Conservation (phyloP, 352 stramenopile species). For the Plasmopara halstedii region DNA sequence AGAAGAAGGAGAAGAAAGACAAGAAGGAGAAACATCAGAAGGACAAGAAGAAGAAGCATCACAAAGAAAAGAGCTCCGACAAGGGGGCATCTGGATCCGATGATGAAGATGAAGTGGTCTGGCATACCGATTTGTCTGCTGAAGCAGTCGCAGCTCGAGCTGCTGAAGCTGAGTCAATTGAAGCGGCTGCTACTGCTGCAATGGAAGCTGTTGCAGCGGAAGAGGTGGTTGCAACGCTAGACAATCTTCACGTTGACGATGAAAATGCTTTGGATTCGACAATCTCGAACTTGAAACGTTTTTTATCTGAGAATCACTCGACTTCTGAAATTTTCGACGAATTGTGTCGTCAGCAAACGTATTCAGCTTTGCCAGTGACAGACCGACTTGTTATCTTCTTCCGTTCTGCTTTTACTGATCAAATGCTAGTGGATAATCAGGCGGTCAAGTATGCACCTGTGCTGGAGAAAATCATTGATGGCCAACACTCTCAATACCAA, state of each 20-base stretch:
- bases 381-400: slow-evolving; percentile 94
- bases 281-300: slow-evolving; percentile 58
- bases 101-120: slow-evolving; percentile 66
- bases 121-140: slow-evolving; percentile 80
- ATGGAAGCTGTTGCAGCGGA: slow-evolving; percentile 52
- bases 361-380: slow-evolving; percentile 83
- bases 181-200: slow-evolving; percentile 61
- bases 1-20: slow-evolving; percentile 70
- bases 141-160: slow-evolving; percentile 76
- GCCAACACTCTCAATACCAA: slow-evolving; percentile 88
- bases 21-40: slow-evolving; percentile 50
- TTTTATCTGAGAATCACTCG: slow-evolving; percentile 41
- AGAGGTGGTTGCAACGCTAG: slow-evolving; percentile 58
- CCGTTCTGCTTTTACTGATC: slow-evolving; percentile 77
- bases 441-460: slow-evolving; percentile 80
- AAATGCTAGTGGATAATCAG: slow-evolving; percentile 91
- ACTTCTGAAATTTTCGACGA: slow-evolving; percentile 75
- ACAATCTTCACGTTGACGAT: slow-evolving; percentile 79
- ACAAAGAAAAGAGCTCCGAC: slow-evolving; percentile 68
- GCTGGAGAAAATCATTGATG: slow-evolving; percentile 81
- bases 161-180: slow-evolving; percentile 73
- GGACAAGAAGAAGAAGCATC: slow-evolving; percentile 80
- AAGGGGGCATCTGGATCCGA: slow-evolving; percentile 67
- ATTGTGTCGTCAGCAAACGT: slow-evolving; percentile 91
- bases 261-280: slow-evolving; percentile 77